Percentiles rank a stretch among this genome's conserved stretches.
Evolutionary conservation across 352 stramenopile species (phyloP).

Genomic region (Thalassiosira mediterranea): DNA sequence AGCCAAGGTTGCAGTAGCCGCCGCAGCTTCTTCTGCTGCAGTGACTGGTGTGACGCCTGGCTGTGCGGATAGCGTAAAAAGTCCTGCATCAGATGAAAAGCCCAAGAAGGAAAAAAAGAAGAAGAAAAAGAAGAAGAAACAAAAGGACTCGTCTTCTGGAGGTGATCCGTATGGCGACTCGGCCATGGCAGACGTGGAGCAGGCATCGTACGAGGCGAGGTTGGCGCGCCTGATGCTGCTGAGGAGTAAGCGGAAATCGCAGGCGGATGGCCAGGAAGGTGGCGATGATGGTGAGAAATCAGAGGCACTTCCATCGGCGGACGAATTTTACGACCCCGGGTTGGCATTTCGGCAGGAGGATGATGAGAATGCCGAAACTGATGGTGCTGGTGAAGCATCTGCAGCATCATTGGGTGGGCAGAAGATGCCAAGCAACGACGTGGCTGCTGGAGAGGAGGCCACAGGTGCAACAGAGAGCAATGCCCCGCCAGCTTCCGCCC

Average conservation of each 20-base stretch:
- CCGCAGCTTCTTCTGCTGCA: not conserved
- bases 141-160: not conserved
- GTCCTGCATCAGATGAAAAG: not conserved
- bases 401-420: not conserved
- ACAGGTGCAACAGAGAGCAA: not conserved
- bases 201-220: slow-evolving; percentile 43
- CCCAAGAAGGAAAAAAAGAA: not conserved
- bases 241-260: slow-evolving; percentile 14
- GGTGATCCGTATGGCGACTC: slow-evolving; percentile 13
- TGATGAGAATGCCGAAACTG: slow-evolving; percentile 3
- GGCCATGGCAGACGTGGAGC: slow-evolving; percentile 24
- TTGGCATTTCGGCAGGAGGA: slow-evolving; percentile 40
- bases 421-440: not conserved
- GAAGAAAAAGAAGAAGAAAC: slow-evolving; percentile 19
- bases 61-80: not conserved
- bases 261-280: not conserved
- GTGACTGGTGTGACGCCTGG: not conserved
- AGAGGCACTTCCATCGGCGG: not conserved
- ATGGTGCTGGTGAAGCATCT: not conserved
- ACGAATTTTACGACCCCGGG: slow-evolving; percentile 37
- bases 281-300: not conserved
- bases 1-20: not conserved
- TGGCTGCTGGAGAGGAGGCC: not conserved
- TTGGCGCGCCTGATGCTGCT: slow-evolving; percentile 36
- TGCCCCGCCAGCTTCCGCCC: not conserved